Conservation (phyloP, 495 filamentous ascomycete species). For the Penicillium cataractarum region DNA sequence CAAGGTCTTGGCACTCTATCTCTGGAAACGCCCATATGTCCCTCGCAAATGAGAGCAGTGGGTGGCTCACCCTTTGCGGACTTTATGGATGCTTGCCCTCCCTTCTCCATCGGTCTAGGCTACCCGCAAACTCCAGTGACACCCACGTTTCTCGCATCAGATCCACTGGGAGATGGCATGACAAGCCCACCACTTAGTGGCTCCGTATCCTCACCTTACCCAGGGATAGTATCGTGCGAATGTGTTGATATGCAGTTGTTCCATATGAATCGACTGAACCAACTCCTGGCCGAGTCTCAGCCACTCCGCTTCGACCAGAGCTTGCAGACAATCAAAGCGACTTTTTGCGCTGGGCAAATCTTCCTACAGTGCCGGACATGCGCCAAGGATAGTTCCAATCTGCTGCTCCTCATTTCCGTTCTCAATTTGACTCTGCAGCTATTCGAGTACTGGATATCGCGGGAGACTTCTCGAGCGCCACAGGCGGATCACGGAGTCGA, state of each 20-base stretch:
- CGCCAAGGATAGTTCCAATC: conserved; percentile 38
- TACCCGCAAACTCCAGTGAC: conserved; percentile 39
- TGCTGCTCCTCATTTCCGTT: conserved; percentile 38
- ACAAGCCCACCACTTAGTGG: conserved; percentile 37
- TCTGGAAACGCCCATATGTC: conserved; percentile 28
- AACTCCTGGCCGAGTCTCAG: conserved; percentile 34
- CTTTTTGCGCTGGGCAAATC: conserved; percentile 37
- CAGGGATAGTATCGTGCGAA: conserved; percentile 33
- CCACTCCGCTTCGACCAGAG: conserved; percentile 44
- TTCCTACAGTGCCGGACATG: conserved; percentile 45
- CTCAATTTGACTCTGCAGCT: conserved; percentile 42
- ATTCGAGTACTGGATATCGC: conserved; percentile 42
- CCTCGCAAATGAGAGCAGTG: conserved; percentile 20
- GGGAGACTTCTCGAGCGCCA: conserved; percentile 25
- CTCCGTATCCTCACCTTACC: conserved; percentile 27
- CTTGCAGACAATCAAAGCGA: conserved; percentile 40
- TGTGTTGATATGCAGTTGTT: conserved; percentile 41
- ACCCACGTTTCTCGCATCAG: conserved; percentile 41
- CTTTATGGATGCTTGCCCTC: conserved; percentile 23
- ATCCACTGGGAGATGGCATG: conserved; percentile 34
- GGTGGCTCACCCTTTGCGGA: conserved; percentile 30
- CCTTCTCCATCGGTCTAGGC: conserved; percentile 26
- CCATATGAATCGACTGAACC: conserved; percentile 41
- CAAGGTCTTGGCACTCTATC: conserved; percentile 19
- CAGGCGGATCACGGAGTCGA: conserved; percentile 26